These are phyloP conservation scores for Gaertneriomyces semiglobifer DNA, from an alignment of 192 early-diverging fungal species.

Conservation along the genomic window DNA sequence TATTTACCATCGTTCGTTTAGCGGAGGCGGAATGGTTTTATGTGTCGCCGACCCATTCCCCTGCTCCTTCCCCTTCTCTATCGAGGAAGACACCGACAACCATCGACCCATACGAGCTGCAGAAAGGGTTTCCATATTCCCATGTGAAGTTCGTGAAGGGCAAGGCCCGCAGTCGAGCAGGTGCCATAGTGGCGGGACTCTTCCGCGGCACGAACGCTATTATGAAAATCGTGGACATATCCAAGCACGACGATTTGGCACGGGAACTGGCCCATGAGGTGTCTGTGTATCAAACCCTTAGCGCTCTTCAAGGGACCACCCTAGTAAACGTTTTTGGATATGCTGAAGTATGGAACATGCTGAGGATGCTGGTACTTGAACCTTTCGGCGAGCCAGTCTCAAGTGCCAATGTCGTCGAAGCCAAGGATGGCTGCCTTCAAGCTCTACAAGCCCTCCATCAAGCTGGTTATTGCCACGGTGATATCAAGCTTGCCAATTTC, in stretches of 20 bases:
- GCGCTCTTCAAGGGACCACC: neutral
- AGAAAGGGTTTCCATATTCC: neutral
- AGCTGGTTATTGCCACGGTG: conserved; percentile 11
- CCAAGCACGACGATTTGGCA: neutral
- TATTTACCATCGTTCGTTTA: neutral
- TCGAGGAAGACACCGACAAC: neutral
- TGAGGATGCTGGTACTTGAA: neutral
- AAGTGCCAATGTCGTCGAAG: too few species aligned
- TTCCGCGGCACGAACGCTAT: neutral
- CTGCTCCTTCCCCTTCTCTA: neutral
- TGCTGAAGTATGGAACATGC: neutral
- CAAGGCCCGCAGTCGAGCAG: conserved; percentile 2
- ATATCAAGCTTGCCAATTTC: conserved; percentile 7
- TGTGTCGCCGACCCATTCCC: conserved; percentile 12
- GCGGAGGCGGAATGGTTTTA: conserved; percentile 13
- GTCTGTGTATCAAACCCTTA: neutral
- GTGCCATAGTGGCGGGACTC: neutral
- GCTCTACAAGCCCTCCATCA: neutral
- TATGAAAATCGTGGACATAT: neutral
- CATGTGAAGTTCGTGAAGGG: neutral
- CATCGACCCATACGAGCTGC: neutral
- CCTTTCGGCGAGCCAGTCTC: neutral
- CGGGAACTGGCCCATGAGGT: neutral
- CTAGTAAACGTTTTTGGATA: neutral
- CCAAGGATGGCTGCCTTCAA: too few species aligned